Evolutionary conservation across 352 stramenopile genomes (phyloP).

Genomic region (Phytophthora aleatoria): DNA sequence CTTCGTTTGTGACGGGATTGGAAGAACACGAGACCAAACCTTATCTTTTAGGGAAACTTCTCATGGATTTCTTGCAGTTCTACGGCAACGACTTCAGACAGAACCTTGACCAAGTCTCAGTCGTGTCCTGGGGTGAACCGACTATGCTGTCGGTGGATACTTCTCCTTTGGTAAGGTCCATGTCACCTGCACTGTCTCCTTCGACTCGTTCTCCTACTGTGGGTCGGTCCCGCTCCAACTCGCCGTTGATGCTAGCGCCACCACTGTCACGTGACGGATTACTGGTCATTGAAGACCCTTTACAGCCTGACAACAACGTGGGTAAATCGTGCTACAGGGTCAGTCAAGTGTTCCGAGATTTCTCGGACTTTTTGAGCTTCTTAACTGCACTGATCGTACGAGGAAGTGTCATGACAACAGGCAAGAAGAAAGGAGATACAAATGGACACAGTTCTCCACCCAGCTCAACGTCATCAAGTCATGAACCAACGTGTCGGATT

Average conservation of each 20-base stretch:
- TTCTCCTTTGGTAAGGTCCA: slow-evolving; percentile 10
- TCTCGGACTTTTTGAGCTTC: slow-evolving; percentile 85
- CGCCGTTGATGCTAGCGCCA: slow-evolving; percentile 20
- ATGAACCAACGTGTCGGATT: slow-evolving; percentile 53
- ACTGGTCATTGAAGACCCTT: slow-evolving; percentile 76
- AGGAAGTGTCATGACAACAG: slow-evolving; percentile 70
- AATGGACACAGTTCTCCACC: slow-evolving; percentile 5
- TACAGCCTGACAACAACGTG: slow-evolving; percentile 79
- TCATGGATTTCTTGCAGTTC: slow-evolving; percentile 88
- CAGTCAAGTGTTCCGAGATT: slow-evolving; percentile 82
- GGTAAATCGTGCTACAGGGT: slow-evolving; percentile 86
- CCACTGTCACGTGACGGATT: slow-evolving; percentile 43
- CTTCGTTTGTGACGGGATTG: slow-evolving; percentile 41
- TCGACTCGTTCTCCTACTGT: slow-evolving; percentile 20
- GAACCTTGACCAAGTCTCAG: slow-evolving; percentile 64
- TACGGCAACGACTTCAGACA: slow-evolving; percentile 85
- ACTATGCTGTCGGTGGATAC: slow-evolving; percentile 21
- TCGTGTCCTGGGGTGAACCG: slow-evolving; percentile 41
- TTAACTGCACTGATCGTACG: slow-evolving; percentile 82
- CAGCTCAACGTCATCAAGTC: slow-evolving; percentile 12
- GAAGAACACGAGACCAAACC: slow-evolving; percentile 47
- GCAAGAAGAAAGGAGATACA: slow-evolving; percentile 38
- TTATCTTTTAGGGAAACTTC: slow-evolving; percentile 73
- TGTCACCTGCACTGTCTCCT: slow-evolving; percentile 29
- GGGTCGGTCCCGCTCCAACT: slow-evolving; percentile 23